Percentiles rank a stretch among this genome's conserved stretches.
Evolutionary conservation across 2,329 filamentous ascomycete species (phyloP).

Genomic region (Hirsutella rhossiliensis): DNA sequence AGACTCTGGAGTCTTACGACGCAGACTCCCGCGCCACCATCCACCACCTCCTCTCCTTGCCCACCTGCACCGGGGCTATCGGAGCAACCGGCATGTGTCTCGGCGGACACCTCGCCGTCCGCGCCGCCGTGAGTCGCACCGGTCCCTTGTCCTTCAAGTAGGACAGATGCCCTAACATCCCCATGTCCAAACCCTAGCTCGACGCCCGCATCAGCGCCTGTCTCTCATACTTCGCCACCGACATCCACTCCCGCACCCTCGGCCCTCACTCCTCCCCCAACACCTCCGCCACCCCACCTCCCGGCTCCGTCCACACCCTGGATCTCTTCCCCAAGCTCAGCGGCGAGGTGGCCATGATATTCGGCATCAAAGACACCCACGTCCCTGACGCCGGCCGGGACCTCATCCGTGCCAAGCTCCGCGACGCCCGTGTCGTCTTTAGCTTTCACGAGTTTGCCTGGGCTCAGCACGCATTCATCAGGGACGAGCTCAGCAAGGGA

Average conservation of each 20-base stretch:
- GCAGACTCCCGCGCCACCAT: constrained; percentile 60
- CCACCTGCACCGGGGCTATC: constrained; percentile 71
- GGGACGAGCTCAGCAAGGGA: constrained; percentile 88
- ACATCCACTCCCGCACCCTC: constrained; percentile 70
- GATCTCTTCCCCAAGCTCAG: constrained; percentile 53
- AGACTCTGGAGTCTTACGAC: constrained; percentile 79
- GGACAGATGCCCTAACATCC: background rate
- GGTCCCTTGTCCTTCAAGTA: background rate
- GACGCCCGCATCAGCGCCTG: constrained; percentile 65
- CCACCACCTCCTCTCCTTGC: constrained; percentile 56
- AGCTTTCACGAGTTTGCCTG: constrained; percentile 85
- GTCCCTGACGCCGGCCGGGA: constrained; percentile 75
- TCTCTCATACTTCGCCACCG: constrained; percentile 86
- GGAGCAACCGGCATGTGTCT: constrained; percentile 85
- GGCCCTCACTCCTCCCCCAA: constrained; percentile 45
- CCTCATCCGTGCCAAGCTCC: constrained; percentile 69
- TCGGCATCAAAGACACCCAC: constrained; percentile 83
- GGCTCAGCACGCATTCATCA: constrained; percentile 90
- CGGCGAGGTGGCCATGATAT: constrained; percentile 81
- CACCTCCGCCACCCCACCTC: constrained; percentile 24
- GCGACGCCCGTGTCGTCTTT: constrained; percentile 62
- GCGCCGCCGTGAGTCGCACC: constrained; percentile 32
- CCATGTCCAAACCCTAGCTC: constrained; percentile 28
- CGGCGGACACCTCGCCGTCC: constrained; percentile 71
- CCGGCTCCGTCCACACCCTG: constrained; percentile 35